Evolutionary conservation across 805 yeast genomes (phyloP), one percentile per base, ranked within the genome.

Genomic region (Wickerhamiella kazuoi): DNA sequence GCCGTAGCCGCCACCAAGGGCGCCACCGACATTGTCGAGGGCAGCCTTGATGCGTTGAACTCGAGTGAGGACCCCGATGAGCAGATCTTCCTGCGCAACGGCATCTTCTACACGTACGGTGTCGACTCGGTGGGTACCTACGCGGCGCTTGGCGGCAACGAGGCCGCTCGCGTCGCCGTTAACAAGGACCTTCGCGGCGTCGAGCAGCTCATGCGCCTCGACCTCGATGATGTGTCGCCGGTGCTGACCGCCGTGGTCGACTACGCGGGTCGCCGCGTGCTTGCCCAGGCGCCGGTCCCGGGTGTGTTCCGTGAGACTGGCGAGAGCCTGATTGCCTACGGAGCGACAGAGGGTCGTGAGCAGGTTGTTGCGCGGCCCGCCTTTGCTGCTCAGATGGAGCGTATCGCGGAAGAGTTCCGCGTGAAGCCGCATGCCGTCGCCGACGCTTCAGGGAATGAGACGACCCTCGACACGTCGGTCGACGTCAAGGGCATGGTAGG

Each of bases 271-370:
- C 77, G 74, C 51, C 72, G 97, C 57, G 65, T 87, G 29, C 69
- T 87, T 30, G 82, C 93, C 56, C 97, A 87, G 63, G 81, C 94
- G 13, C 94, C 95, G 11, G 93, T 87, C 34, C 98, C 98, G 14
- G 97, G 97, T 43, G 72, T 79, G 41, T 76, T 79, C 57, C 64
- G 71, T 40, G 59, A 59, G 43, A 49, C 58, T 8, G 60, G 62
- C 50, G 49, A 49, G 42, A 58, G 65, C 41, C 72, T 69, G 51
- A 79, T 83, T 37, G 67, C 65, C 8, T 82, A 86, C 53, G 97
- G 97, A 40, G 68, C 65, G 37, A 72, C 77, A 34, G 83, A 79
- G 42, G 79, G 70, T 41, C 64, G 62, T 15, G 60, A 65, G 13
- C 59, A 61, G 31, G 60, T 81, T 39, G 63, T 67, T 28, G 58